Evolutionary conservation across 2,329 filamentous ascomycete genomes (phyloP), one percentile per base, ranked within the genome.

Genomic region (Penicillium sp.): DNA sequence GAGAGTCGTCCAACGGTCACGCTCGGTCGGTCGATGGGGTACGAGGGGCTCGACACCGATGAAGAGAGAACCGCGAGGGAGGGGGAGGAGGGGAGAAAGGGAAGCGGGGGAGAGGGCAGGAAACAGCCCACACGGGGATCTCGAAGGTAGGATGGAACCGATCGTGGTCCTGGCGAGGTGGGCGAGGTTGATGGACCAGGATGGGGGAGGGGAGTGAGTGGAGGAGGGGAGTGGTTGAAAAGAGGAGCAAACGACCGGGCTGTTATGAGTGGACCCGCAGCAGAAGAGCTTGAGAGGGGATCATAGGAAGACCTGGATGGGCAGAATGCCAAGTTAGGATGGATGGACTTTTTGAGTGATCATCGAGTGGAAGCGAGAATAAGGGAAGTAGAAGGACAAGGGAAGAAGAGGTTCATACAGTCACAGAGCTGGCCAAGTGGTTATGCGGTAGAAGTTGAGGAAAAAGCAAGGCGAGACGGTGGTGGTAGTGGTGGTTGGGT

Each of bases 211-310:
- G 47, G 54, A 39, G 34, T 35, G 60, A 53, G 51, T 47, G 54
- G 58, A 60, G 58, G 50, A 57, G 57, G 60, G 53, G 63, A 54
- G 52, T 53, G 17, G 41, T 42, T 41, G 49, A 52, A 45, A 42
- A 54, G 52, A 54, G 60, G 58, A 61, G 62, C 62, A 66, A 62
- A 62, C 54, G 57, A 60, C 48, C 63, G 47, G 60, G 58, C 60
- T 64, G 64, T 66, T 67, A 59, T 61, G 64, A 66, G 63, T 67
- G 65, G 66, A 55, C 60, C 67, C 67, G 60, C 59, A 54, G 55
- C 47, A 64, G 57, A 69, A 67, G 57, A 69, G 65, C 67, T 67
- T 65, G 64, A 60, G 60, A 61, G 62, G 58, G 60, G 61, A 59
- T 64, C 62, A 64, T 64, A 58, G 58, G 61, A 58, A 54, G 43